Percentiles rank a stretch among this genome's conserved stretches.
Conservation (phyloP, 768 basidiomycete genomes). For the Tricholoma bakamatsutake region DNA sequence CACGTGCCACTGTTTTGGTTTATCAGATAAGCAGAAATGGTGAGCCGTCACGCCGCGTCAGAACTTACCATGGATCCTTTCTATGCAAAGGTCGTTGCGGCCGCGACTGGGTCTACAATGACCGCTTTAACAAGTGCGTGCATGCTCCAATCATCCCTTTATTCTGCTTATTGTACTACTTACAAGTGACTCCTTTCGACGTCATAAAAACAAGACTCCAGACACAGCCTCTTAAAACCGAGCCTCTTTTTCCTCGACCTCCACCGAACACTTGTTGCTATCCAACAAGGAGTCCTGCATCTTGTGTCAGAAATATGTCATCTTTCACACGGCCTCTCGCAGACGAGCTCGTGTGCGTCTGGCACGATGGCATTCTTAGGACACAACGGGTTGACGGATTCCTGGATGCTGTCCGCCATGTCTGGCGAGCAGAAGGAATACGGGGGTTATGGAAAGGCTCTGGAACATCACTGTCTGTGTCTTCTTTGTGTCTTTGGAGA, state of each 20-base stretch:
- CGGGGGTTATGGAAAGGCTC: constrained; percentile 93
- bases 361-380: constrained; percentile 66
- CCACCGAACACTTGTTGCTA: constrained; percentile 66
- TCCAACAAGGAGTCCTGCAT: constrained; percentile 38
- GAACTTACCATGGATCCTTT: constrained; percentile 53
- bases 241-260: constrained; percentile 46
- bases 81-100: constrained; percentile 75
- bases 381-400: constrained; percentile 80
- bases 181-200: constrained; percentile 96
- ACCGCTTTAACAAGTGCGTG: constrained; percentile 77
- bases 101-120: constrained; percentile 71
- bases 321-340: constrained; percentile 55
- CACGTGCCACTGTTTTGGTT: not conserved
- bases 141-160: not conserved
- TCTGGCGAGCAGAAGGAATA: constrained; percentile 75
- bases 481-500: not conserved
- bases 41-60: not conserved
- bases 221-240: constrained; percentile 66
- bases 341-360: constrained; percentile 69
- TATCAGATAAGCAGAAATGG: constrained; percentile 6
- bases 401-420: constrained; percentile 75
- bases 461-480: constrained; percentile 79
- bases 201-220: constrained; percentile 96
- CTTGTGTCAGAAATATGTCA: constrained; percentile 74
- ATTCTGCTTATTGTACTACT: not conserved